These are phyloP conservation scores for Cutaneotrichosporon sp. DNA, from an alignment of 1,284 basidiomycete species.

Conservation along the genomic window DNA sequence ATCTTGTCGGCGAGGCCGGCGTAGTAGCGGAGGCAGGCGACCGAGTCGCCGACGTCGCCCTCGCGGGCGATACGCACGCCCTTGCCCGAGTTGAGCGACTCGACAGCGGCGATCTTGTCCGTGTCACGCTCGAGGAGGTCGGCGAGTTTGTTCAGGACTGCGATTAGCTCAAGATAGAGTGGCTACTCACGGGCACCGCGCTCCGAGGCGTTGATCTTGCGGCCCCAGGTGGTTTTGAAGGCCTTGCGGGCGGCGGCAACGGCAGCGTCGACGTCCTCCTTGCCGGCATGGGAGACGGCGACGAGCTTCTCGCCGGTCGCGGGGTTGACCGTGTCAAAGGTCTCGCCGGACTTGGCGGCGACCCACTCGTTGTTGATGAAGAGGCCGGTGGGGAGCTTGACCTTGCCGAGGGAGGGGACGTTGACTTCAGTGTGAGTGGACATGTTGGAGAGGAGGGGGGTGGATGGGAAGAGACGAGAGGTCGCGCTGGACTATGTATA, in stretches of 20 bases:
- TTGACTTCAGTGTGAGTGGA: conserved; percentile 27
- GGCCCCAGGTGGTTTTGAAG: conserved; percentile 86
- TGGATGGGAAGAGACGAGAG: background rate
- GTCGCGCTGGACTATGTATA: background rate
- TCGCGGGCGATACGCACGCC: conserved; percentile 68
- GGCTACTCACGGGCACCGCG: conserved; percentile 60
- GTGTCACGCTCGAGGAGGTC: conserved; percentile 87
- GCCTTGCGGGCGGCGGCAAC: conserved; percentile 78
- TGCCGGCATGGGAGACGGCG: conserved; percentile 36
- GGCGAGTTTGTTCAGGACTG: conserved; percentile 77
- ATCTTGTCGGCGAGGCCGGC: conserved; percentile 69
- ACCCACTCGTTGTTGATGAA: conserved; percentile 64
- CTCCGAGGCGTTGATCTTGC: conserved; percentile 77
- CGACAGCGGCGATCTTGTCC: conserved; percentile 69
- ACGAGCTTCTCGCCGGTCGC: conserved; percentile 60
- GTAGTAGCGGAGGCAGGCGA: conserved; percentile 77
- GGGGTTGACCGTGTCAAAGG: conserved; percentile 36
- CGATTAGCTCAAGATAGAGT: too few relatives aligned
- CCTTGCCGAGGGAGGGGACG: conserved; percentile 44
- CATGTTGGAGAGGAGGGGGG: background rate
- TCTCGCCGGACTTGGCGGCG: conserved; percentile 30
- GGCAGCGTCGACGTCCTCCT: conserved; percentile 74
- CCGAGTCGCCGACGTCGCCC: conserved; percentile 75
- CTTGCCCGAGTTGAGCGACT: conserved; percentile 76
- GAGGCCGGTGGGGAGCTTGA: conserved; percentile 73